phyloP scores from a whole-genome alignment of 2,329 filamentous ascomycete species.

The Trichoderma breve region DNA sequence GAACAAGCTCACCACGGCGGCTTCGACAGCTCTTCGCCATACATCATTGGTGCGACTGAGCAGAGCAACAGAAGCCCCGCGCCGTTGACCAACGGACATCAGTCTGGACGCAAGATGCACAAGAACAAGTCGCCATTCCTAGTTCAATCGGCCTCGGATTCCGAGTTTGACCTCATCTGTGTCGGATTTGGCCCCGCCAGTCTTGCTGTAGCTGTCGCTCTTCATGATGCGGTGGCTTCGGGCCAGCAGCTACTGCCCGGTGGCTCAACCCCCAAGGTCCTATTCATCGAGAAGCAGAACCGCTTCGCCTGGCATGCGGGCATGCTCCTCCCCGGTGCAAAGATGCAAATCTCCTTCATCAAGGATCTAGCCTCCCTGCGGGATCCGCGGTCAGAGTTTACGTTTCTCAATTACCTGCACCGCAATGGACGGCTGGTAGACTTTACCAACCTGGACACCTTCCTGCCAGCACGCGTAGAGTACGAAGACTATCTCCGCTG shows the following conservation, averaged over 20 bases:
- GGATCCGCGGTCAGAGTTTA: constrained; percentile 86
- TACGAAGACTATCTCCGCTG: constrained; percentile 96
- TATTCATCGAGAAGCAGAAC: constrained; percentile 83
- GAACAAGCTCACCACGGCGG: constrained; percentile 15
- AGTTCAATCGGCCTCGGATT: constrained; percentile 53
- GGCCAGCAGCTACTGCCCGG: constrained; percentile 43
- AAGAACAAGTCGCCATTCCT: constrained; percentile 35
- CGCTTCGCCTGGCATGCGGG: constrained; percentile 90
- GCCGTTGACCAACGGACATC: constrained; percentile 22
- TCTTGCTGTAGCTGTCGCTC: constrained; percentile 81
- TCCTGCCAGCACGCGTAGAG: constrained; percentile 80
- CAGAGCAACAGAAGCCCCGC: constrained; percentile 21
- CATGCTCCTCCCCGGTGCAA: constrained; percentile 89
- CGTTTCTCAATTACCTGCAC: constrained; percentile 93
- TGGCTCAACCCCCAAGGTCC: constrained; percentile 62
- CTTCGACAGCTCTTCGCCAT: neutral
- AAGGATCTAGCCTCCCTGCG: constrained; percentile 91
- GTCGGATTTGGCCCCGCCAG: constrained; percentile 92
- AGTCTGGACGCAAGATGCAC: neutral
- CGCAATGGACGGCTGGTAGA: constrained; percentile 76
- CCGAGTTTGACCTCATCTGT: constrained; percentile 81
- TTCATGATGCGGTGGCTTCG: constrained; percentile 72
- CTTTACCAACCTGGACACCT: constrained; percentile 88
- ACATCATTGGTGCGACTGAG: neutral
- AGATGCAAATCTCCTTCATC: constrained; percentile 97